Percentiles rank a stretch among this genome's conserved stretches.
These are phyloP conservation scores for Pseudonectria buxi DNA, from an alignment of 2,329 filamentous ascomycete genomes.

Conservation along the genomic window DNA sequence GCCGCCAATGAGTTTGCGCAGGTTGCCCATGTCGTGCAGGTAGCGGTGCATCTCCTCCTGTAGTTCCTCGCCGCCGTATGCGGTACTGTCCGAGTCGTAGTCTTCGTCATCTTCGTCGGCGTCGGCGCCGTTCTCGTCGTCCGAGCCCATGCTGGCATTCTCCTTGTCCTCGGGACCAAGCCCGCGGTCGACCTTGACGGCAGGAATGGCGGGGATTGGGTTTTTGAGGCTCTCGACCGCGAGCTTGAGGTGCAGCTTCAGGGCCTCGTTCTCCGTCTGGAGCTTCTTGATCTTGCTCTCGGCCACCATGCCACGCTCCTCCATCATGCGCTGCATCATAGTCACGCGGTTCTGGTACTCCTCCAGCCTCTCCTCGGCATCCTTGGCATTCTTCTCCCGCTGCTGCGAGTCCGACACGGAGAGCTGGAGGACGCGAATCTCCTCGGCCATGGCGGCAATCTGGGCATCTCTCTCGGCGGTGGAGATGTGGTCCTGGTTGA, in stretches of 20 bases:
- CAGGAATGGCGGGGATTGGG: slow-evolving; percentile 62
- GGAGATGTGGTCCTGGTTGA: slow-evolving; percentile 93
- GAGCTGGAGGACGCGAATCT: slow-evolving; percentile 80
- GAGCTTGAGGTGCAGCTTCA: slow-evolving; percentile 80
- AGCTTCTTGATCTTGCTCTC: slow-evolving; percentile 91
- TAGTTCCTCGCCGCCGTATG: slow-evolving; percentile 54
- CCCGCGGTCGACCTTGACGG: slow-evolving; percentile 28
- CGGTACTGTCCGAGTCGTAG: slow-evolving; percentile 40
- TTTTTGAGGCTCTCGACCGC: slow-evolving; percentile 84
- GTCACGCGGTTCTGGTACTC: slow-evolving; percentile 90
- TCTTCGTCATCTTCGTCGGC: slow-evolving; percentile 57
- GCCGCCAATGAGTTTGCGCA: slow-evolving; percentile 56
- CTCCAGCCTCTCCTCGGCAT: slow-evolving; percentile 78
- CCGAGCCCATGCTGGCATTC: slow-evolving; percentile 11
- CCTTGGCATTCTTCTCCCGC: slow-evolving; percentile 68
- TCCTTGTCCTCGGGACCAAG: slow-evolving; percentile 28
- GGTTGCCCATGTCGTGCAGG: slow-evolving; percentile 74
- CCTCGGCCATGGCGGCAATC: slow-evolving; percentile 90
- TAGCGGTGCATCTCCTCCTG: slow-evolving; percentile 82
- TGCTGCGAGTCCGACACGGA: slow-evolving; percentile 58
- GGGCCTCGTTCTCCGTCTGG: slow-evolving; percentile 82
- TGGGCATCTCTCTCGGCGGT: slow-evolving; percentile 91
- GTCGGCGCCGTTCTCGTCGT: slow-evolving; percentile 36
- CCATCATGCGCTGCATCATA: slow-evolving; percentile 91
- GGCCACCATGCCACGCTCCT: slow-evolving; percentile 81